These are phyloP conservation scores for Pichia sp. DNA, from an alignment of 1,139 yeast species.

Conservation along the genomic window DNA sequence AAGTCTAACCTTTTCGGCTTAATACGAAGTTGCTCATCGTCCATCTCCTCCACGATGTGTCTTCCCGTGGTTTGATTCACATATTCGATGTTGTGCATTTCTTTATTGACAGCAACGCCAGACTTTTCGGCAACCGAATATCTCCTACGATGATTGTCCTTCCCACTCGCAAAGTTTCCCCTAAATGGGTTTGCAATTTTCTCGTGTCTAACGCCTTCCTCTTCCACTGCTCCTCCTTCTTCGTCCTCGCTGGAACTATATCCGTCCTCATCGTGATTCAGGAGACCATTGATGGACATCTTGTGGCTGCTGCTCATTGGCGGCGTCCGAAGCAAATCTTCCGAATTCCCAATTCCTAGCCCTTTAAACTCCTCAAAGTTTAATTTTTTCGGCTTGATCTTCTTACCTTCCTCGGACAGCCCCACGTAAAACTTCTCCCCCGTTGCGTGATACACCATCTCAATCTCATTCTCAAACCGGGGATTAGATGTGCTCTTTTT, in stretches of 20 bases:
- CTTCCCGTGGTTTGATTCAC: conserved; percentile 26
- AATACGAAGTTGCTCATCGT: conserved; percentile 23
- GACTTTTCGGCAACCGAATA: background rate
- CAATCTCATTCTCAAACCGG: conserved; percentile 27
- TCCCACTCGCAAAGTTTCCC: conserved; percentile 4
- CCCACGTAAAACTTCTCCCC: conserved; percentile 24
- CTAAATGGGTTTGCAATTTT: conserved; percentile 26
- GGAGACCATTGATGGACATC: conserved; percentile 13
- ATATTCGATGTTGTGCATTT: conserved; percentile 19
- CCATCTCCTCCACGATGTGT: conserved; percentile 18
- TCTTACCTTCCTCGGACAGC: conserved; percentile 23
- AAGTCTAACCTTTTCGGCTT: conserved; percentile 24
- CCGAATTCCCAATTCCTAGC: background rate
- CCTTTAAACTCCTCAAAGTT: conserved; percentile 10
- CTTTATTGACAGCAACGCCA: background rate
- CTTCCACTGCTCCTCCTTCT: conserved; percentile 14
- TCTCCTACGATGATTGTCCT: background rate
- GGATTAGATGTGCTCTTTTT: conserved; percentile 13
- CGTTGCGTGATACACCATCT: conserved; percentile 28
- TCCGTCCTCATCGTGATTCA: background rate
- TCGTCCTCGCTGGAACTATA: background rate
- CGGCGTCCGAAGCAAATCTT: conserved; percentile 4
- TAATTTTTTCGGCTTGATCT: conserved; percentile 25
- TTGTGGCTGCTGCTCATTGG: background rate
- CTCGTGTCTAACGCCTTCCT: conserved; percentile 18